Percentiles rank a stretch among this genome's conserved stretches.
Conservation (phyloP, 2,329 filamentous ascomycete species). For the Tolypocladium sp. region DNA sequence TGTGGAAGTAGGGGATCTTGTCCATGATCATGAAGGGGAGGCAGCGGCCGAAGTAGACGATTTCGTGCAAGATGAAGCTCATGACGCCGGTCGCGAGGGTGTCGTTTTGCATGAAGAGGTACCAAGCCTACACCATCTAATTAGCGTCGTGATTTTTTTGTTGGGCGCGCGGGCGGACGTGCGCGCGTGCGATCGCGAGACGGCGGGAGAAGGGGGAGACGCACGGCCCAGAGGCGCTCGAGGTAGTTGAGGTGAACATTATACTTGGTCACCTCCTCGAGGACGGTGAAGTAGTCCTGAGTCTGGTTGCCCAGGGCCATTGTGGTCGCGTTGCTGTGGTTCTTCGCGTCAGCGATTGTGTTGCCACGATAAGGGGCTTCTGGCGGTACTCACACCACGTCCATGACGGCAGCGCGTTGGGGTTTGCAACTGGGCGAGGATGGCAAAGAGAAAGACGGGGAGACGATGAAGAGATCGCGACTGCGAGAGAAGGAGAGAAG, state of each 20-base stretch:
- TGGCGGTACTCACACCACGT: conserved; percentile 19
- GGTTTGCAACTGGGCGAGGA: background rate
- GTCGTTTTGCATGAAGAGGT: conserved; percentile 97
- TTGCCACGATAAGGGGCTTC: conserved; percentile 8
- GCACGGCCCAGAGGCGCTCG: conserved; percentile 81
- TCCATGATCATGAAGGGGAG: conserved; percentile 93
- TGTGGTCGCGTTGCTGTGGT: conserved; percentile 41
- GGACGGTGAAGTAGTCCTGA: conserved; percentile 45
- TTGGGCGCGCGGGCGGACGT: no score
- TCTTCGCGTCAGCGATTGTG: conserved; percentile 6
- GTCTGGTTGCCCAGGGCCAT: conserved; percentile 35
- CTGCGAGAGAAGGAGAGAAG: background rate
- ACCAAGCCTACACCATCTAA: conserved; percentile 58
- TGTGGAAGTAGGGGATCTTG: conserved; percentile 74
- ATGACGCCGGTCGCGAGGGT: conserved; percentile 92
- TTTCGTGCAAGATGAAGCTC: conserved; percentile 92
- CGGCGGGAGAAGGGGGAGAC: conserved; percentile 21
- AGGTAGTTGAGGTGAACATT: conserved; percentile 80
- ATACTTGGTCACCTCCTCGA: conserved; percentile 57
- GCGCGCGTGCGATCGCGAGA: background rate
- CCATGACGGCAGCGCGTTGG: conserved; percentile 17
- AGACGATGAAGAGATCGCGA: background rate
- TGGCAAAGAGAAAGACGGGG: background rate
- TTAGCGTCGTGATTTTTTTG: background rate
- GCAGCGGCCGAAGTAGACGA: conserved; percentile 86